Base-by-base conservation (phyloP, 208 protist genomes). In the Leptomonas pyrrhocoris region DNA sequence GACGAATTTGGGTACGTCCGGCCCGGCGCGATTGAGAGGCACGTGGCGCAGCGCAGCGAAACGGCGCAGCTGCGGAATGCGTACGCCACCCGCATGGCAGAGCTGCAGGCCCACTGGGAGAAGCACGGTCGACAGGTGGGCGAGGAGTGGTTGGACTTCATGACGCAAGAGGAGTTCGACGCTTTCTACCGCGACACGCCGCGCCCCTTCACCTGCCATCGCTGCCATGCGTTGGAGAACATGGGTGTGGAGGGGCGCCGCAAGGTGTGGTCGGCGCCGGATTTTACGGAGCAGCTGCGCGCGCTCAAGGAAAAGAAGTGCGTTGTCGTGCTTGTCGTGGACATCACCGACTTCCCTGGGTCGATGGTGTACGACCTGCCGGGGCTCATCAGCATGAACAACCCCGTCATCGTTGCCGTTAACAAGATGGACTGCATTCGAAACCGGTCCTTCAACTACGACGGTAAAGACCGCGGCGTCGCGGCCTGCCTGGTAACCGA, bases 101-200 rank as follows among this genome's bases (percentile, higher is more conserved):
- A 95, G 77, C 79, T 97, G 45, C 89, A 95, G 74, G 74, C 83
- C 13, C 93, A 97, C 74, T 97, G 93, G 90, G 71, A 82, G 64
- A 96, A 93, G 69, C 73, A 97, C 77, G 90, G 90, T n/a, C 88
- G 90, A n/a, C 84, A 83, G 54, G 90, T 96, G 16, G 93, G 93
- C 2, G 93, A 97, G 79, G 90, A 97, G 73, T 97, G 93, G 93
- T 77, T 97, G 50, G 93, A 97, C 75, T 97, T 97, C 61, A 97
- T 97, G 93, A 97, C 93, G 19, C 90, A 97, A 69, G 90, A 97
- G 36, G 90, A 97, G 80, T 97, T 97, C 68, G 74, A 95, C 57
- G 90, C 90, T 21, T 94, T 95, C 70, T 96, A 97, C 78, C 82
- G 80, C 58, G 85, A 94, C 59, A 64, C 62, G 13, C 80, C 71